phyloP scores from a whole-genome alignment of 192 early-diverging fungal genomes.

The Piromyces finnis region DNA sequence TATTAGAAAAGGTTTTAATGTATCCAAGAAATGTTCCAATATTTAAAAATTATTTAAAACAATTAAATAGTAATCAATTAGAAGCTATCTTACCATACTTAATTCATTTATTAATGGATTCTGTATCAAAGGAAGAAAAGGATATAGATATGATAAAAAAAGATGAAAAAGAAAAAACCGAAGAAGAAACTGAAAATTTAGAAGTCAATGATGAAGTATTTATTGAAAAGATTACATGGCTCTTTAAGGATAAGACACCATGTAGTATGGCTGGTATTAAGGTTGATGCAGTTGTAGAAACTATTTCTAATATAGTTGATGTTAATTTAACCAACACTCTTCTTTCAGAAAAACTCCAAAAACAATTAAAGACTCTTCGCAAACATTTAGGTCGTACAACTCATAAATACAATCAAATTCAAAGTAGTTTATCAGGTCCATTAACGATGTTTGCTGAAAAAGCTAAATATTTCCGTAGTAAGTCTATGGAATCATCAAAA shows the following conservation, averaged over 20 bases:
- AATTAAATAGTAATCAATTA: not conserved
- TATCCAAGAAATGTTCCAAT: not conserved
- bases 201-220: not conserved
- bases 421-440: not conserved
- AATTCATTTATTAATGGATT: not conserved
- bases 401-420: not conserved
- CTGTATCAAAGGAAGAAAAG: not conserved
- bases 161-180: not conserved
- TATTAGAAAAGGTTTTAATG: not conserved
- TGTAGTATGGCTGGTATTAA: not conserved
- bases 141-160: not conserved
- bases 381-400: not conserved
- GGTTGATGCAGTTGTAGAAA: not conserved
- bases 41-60: not conserved
- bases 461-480: not conserved
- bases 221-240: not conserved
- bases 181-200: not conserved
- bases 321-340: not conserved
- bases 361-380: not conserved
- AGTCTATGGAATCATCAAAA: not conserved
- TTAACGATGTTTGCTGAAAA: not conserved
- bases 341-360: not conserved
- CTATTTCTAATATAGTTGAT: not conserved
- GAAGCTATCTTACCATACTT: not conserved
- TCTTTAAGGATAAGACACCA: not conserved